Evolutionary conservation across 164 flowering plant genomes (phyloP).

Genomic region (Brasenia schreberi): DNA sequence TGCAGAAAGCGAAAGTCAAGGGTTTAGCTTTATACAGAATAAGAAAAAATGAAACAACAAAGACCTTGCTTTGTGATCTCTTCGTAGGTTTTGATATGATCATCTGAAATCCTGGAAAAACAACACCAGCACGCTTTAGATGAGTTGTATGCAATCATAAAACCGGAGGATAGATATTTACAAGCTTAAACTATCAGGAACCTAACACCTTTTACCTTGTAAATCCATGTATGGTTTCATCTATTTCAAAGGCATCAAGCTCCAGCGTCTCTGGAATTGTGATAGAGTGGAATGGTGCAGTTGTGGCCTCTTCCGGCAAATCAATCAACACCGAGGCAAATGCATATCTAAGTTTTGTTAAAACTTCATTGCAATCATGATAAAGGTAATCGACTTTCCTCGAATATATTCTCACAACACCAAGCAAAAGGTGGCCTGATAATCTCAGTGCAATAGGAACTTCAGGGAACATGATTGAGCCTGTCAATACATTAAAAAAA

Average conservation of each 20-base stretch:
- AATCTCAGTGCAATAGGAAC: constrained; percentile 81
- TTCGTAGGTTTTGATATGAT: constrained; percentile 43
- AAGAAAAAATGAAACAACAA: neutral
- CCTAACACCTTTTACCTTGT: constrained; percentile 21
- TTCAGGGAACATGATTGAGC: constrained; percentile 65
- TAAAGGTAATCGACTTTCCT: constrained; percentile 69
- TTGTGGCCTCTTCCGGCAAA: constrained; percentile 50
- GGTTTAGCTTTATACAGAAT: no score
- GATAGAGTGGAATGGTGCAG: constrained; percentile 56
- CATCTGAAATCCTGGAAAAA: constrained; percentile 33
- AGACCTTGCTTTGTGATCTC: constrained; percentile 77
- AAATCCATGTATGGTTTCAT: constrained; percentile 6
- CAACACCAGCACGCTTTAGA: neutral
- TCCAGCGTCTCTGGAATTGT: constrained; percentile 64
- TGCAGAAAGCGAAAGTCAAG: no score
- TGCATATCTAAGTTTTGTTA: constrained; percentile 26
- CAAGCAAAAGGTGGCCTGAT: constrained; percentile 77
- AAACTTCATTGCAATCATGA: constrained; percentile 46
- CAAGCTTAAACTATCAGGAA: neutral
- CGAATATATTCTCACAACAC: constrained; percentile 86
- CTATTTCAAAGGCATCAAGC: constrained; percentile 58
- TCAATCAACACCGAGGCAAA: constrained; percentile 26
- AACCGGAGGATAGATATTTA: neutral
- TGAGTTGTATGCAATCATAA: neutral
- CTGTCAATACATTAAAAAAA: constrained; percentile 13